Evolutionary conservation across 441 rosid genomes (phyloP), one percentile per base, ranked within the genome.

Genomic region (Populus hybrid): DNA sequence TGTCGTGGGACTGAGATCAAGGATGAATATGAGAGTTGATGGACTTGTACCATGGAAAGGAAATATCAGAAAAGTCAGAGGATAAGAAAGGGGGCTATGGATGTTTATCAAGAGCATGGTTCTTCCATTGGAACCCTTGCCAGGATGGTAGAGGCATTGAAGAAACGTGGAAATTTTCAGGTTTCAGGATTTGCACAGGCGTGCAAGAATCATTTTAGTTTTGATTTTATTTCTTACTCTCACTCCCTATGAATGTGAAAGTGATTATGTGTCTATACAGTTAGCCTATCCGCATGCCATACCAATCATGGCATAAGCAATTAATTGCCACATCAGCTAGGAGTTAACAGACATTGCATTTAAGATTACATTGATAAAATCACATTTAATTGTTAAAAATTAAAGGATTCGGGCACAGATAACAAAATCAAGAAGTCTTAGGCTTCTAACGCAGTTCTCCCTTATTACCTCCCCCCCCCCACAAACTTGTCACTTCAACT

Each of bases 401-500:
- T 21, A 21, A 61, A 0, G 12, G 65, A 61, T 23, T 9, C 5
- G 12, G 28, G 10, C 65, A 21, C 5, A 61, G 12, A 61, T 61
- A 61, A 61, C 6, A 9, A 3, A 61, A 21, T 61, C 21, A 61
- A 61, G 11, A 21, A 21, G 65, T 21, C 21, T 21, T 21, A 21
- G 6, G 26, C 12, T 61, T 61, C 12, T 21, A 61, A 61, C 9
- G 2, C 11, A 61, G 6, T 61, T 61, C 10, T 61, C 65, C 7
- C 24, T 24, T 24, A 24, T 24, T 24, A 24, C 24, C 24, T 24
- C 1, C 24, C 24, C 24, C 24, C 24, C 24, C 24, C 1, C 74
- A 79, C 75, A 68, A 67, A 26, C 20, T 64, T 61, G 70, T 56
- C 71, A 75, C 65, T 72, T 74, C 76, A 79, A 75, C 64, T 64